Conservation (phyloP, 1,284 basidiomycete genomes). For the Sanguinoderma infundibulare region DNA sequence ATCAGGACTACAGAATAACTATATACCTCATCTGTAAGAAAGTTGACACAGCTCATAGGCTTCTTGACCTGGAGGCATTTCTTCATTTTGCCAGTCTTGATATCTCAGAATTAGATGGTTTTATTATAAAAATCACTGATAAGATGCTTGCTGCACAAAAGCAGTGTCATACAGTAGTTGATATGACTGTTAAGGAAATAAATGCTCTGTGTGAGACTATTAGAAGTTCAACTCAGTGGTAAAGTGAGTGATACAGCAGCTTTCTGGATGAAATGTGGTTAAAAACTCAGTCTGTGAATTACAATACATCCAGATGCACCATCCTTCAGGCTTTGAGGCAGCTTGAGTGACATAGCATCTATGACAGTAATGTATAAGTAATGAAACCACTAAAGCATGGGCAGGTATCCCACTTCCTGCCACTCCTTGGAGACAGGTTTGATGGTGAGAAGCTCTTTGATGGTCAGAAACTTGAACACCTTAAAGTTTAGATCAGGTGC, state of each 20-base stretch:
- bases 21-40: slow-evolving; percentile 67
- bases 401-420: slow-evolving; percentile 69
- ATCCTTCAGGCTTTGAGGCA: slow-evolving; percentile 71
- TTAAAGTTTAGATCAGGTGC: slow-evolving; percentile 68
- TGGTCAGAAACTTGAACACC: slow-evolving; percentile 67
- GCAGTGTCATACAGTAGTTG: slow-evolving; percentile 86
- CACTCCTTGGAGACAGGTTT: slow-evolving; percentile 76
- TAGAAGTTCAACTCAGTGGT: slow-evolving; percentile 87
- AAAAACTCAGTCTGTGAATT: neutral
- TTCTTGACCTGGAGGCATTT: slow-evolving; percentile 84
- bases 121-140: slow-evolving; percentile 92
- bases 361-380: slow-evolving; percentile 74
- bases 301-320: slow-evolving; percentile 46
- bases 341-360: slow-evolving; percentile 72
- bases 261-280: slow-evolving; percentile 51
- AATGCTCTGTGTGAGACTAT: slow-evolving; percentile 78
- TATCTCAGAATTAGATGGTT: slow-evolving; percentile 88
- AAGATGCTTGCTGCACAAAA: slow-evolving; percentile 77
- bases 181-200: slow-evolving; percentile 84
- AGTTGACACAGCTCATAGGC: slow-evolving; percentile 90
- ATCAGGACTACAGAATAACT: neutral
- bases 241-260: slow-evolving; percentile 78
- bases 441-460: slow-evolving; percentile 67
- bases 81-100: slow-evolving; percentile 80
- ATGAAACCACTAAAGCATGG: slow-evolving; percentile 79